Conservation (phyloP, 495 filamentous ascomycete genomes). For the Daldinia vernicosa region DNA sequence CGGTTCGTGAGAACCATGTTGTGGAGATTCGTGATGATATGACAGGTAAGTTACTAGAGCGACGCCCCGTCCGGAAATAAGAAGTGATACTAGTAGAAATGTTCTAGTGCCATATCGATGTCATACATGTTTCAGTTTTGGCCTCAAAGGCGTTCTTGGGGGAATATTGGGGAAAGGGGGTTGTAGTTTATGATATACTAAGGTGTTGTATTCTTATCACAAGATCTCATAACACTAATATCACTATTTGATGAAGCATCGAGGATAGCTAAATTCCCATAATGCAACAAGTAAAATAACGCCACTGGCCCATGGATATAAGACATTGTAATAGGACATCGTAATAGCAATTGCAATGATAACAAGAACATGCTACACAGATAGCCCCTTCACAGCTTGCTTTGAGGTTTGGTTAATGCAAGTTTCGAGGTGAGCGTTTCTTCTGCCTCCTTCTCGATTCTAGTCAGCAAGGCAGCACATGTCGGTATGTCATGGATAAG, state of each 20-base stretch:
- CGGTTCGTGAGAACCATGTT: background rate
- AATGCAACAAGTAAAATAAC: constrained; percentile 3
- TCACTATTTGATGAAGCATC: background rate
- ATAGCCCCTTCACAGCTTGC: constrained; percentile 51
- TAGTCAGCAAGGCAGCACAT: constrained; percentile 61
- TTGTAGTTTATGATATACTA: background rate
- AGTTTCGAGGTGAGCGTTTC: constrained; percentile 57
- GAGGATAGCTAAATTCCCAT: constrained; percentile 3
- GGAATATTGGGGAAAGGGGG: background rate
- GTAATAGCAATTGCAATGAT: constrained; percentile 1
- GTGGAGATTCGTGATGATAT: too few species aligned
- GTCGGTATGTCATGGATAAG: constrained; percentile 72
- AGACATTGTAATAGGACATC: background rate
- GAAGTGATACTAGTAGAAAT: too few species aligned
- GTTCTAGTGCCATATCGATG: too few species aligned
- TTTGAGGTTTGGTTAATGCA: constrained; percentile 48
- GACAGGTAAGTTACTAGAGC: background rate
- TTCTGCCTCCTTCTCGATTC: constrained; percentile 70
- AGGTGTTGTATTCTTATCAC: background rate
- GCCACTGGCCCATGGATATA: background rate
- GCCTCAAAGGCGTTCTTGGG: background rate
- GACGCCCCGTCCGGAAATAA: too few species aligned
- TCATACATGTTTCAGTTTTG: background rate
- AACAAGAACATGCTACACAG: constrained; percentile 9
- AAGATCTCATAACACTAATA: background rate